phyloP scores from a whole-genome alignment of 768 basidiomycete genomes.

The Suillus decipiens region DNA sequence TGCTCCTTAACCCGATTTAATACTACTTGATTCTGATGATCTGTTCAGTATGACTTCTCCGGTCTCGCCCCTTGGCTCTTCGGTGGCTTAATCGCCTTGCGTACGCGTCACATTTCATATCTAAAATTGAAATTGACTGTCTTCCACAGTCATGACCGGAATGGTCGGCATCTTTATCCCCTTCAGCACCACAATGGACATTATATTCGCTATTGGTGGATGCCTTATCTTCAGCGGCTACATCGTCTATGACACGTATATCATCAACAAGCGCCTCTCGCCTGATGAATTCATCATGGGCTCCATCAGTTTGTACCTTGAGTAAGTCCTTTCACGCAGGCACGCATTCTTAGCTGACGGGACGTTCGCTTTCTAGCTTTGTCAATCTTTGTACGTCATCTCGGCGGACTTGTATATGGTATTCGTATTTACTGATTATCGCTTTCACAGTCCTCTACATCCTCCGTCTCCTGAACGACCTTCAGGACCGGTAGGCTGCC shows the following conservation, averaged over 20 bases:
- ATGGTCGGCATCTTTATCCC: slow-evolving; percentile 86
- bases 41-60: slow-evolving; percentile 84
- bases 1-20: slow-evolving; percentile 15
- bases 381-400: slow-evolving; percentile 77
- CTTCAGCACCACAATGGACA: slow-evolving; percentile 78
- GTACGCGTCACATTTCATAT: slow-evolving; percentile 40
- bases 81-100: slow-evolving; percentile 75
- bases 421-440: slow-evolving; percentile 1
- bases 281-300: slow-evolving; percentile 95
- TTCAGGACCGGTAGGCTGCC: slow-evolving; percentile 41
- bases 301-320: slow-evolving; percentile 91
- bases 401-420: neutral
- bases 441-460: slow-evolving; percentile 70
- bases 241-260: slow-evolving; percentile 87
- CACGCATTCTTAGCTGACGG: slow-evolving; percentile 17
- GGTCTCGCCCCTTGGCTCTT: slow-evolving; percentile 92
- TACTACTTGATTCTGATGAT: slow-evolving; percentile 1
- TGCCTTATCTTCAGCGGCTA: slow-evolving; percentile 88
- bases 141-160: slow-evolving; percentile 67
- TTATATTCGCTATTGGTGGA: slow-evolving; percentile 77
- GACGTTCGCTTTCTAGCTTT: slow-evolving; percentile 50
- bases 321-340: slow-evolving; percentile 50
- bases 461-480: slow-evolving; percentile 73
- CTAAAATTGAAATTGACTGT: slow-evolving; percentile 9
- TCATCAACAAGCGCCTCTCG: slow-evolving; percentile 84